phyloP scores from a whole-genome alignment of 192 early-diverging fungal genomes.

The Coemansia reversa region DNA sequence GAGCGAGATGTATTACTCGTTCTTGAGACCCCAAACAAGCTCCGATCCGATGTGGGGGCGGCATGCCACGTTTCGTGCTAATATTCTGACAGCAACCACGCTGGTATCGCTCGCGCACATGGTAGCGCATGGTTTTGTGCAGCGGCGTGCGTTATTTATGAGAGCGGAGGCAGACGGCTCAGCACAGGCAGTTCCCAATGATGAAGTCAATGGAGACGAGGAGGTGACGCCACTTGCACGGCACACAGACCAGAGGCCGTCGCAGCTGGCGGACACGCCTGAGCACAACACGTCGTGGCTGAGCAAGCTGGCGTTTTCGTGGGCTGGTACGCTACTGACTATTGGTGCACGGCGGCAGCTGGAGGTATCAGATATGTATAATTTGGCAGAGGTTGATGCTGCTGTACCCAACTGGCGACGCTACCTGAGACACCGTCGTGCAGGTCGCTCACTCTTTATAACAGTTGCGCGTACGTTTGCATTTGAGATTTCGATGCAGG shows the following conservation, averaged over 20 bases:
- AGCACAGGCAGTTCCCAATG: background rate
- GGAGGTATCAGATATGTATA: slow-evolving; percentile 60
- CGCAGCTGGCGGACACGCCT: slow-evolving; percentile 28
- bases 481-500: slow-evolving; percentile 49
- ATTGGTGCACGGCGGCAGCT: slow-evolving; percentile 58
- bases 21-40: slow-evolving; percentile 19
- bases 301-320: slow-evolving; percentile 54
- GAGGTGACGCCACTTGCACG: slow-evolving; percentile 27
- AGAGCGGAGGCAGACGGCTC: slow-evolving; percentile 6
- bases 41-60: slow-evolving; percentile 15
- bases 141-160: slow-evolving; percentile 28
- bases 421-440: slow-evolving; percentile 25
- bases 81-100: slow-evolving; percentile 15
- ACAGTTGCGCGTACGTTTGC: slow-evolving; percentile 48
- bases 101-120: background rate
- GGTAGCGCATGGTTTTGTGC: slow-evolving; percentile 12
- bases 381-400: slow-evolving; percentile 53
- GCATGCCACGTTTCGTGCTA: slow-evolving; percentile 20
- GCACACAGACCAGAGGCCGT: slow-evolving; percentile 10
- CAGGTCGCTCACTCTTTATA: slow-evolving; percentile 32
- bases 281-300: slow-evolving; percentile 34
- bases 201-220: background rate
- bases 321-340: slow-evolving; percentile 61
- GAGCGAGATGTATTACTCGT: slow-evolving; percentile 33
- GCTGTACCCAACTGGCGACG: slow-evolving; percentile 43